These are phyloP conservation scores for Globisporangium sylvaticum DNA, from an alignment of 352 stramenopile genomes.

Conservation along the genomic window DNA sequence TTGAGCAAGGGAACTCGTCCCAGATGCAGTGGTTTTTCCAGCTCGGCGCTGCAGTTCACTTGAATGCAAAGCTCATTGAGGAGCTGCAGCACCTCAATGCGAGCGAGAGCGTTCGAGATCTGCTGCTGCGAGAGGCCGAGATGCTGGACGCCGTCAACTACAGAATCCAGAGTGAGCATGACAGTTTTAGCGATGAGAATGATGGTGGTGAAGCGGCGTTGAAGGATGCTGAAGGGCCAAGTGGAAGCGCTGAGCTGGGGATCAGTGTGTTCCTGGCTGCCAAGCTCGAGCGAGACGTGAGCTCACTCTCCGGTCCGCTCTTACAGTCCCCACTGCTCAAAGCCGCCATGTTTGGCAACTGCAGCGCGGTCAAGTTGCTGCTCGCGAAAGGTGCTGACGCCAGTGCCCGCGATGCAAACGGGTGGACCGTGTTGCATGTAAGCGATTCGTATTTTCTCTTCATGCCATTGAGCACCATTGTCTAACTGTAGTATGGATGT, in stretches of 20 bases:
- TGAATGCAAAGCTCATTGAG: slow-evolving; percentile 28
- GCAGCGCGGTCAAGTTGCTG: slow-evolving; percentile 30
- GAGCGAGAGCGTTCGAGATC: slow-evolving; percentile 20
- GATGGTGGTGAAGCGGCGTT: neutral
- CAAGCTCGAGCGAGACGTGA: slow-evolving; percentile 27
- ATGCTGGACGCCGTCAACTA: slow-evolving; percentile 29
- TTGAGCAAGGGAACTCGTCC: slow-evolving; percentile 30
- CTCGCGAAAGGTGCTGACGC: slow-evolving; percentile 34
- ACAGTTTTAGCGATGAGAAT: neutral
- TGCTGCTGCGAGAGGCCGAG: slow-evolving; percentile 39
- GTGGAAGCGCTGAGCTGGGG: slow-evolving; percentile 16
- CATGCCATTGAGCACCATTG: too few relatives aligned
- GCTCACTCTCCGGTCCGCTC: slow-evolving; percentile 19
- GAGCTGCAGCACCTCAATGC: slow-evolving; percentile 27
- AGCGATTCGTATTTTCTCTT: too few relatives aligned
- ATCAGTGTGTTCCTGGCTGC: slow-evolving; percentile 35
- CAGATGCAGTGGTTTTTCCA: slow-evolving; percentile 36
- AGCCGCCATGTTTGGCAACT: slow-evolving; percentile 47
- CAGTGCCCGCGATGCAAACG: slow-evolving; percentile 43
- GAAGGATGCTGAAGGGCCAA: neutral
- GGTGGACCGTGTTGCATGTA: slow-evolving; percentile 62
- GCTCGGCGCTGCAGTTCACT: slow-evolving; percentile 21
- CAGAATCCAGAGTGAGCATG: neutral
- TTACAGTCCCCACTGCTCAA: slow-evolving; percentile 41
- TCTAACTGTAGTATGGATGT: neutral